Percentiles rank a stretch among this genome's conserved stretches.
phyloP scores from a whole-genome alignment of 2,329 filamentous ascomycete genomes.

The Nemania sp. region DNA sequence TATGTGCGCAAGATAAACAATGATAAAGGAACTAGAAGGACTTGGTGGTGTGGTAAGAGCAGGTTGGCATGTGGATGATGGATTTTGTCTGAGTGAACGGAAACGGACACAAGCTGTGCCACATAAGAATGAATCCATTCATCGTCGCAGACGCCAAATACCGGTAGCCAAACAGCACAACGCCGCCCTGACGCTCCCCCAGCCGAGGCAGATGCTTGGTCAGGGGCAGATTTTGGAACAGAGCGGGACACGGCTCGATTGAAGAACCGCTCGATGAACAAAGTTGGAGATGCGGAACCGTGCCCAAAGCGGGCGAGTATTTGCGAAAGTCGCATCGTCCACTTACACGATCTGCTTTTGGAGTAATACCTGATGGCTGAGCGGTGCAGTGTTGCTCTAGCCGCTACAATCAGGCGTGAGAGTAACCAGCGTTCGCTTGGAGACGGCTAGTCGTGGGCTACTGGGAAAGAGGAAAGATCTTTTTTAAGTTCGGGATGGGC shows the following conservation, averaged over 20 bases:
- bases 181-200: neutral
- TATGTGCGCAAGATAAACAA: constrained; percentile 1
- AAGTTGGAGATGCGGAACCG: neutral
- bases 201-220: neutral
- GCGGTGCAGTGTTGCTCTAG: neutral
- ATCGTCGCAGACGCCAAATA: constrained; percentile 1
- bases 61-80: constrained; percentile 3
- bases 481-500: neutral
- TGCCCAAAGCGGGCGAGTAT: neutral
- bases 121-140: constrained; percentile 8
- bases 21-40: constrained; percentile 6
- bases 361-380: too few species aligned
- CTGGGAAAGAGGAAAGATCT: neutral
- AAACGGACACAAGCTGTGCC: constrained; percentile 20
- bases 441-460: neutral
- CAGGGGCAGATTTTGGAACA: neutral
- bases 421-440: neutral
- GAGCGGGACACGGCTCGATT: neutral
- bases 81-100: constrained; percentile 15
- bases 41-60: constrained; percentile 3
- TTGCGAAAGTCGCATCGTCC: neutral
- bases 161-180: neutral
- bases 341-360: neutral
- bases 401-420: neutral
- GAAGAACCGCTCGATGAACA: neutral